These are phyloP conservation scores for Solanum dulcamara DNA, from an alignment of 257 asterid genomes.

Conservation along the genomic window DNA sequence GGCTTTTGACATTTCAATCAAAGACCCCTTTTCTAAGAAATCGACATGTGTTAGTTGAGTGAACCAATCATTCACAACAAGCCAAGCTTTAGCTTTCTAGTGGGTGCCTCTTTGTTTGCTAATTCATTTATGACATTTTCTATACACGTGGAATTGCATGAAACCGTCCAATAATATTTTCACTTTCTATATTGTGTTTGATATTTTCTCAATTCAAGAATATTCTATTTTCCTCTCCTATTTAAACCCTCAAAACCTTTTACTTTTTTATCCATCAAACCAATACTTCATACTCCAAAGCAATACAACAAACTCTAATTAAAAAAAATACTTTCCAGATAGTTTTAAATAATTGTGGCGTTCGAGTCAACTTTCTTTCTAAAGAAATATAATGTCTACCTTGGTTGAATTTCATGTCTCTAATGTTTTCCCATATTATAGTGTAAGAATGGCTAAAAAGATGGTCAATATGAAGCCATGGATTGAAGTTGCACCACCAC, in stretches of 20 bases:
- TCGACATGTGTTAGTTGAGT: not conserved
- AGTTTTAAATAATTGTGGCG: not conserved
- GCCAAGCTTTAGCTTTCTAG: not conserved
- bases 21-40: not conserved
- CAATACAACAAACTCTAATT: not conserved
- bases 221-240: not conserved
- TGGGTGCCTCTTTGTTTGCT: not conserved
- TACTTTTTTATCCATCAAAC: not conserved
- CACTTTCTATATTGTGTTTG: not conserved
- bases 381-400: not conserved
- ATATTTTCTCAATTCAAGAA: constrained; percentile 10
- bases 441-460: constrained; percentile 20
- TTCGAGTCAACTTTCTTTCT: not conserved
- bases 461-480: constrained; percentile 5
- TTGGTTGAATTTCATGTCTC: not conserved
- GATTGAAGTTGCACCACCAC: constrained; percentile 42
- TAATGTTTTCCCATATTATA: not conserved
- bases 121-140: not conserved
- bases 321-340: not conserved
- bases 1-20: not conserved
- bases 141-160: constrained; percentile 15
- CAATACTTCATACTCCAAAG: not conserved
- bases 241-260: constrained; percentile 5
- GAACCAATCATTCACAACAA: not conserved
- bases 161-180: constrained; percentile 1